Conservation (phyloP, 176 grass and related monocot species). For the Eremochloa ophiuroides region DNA sequence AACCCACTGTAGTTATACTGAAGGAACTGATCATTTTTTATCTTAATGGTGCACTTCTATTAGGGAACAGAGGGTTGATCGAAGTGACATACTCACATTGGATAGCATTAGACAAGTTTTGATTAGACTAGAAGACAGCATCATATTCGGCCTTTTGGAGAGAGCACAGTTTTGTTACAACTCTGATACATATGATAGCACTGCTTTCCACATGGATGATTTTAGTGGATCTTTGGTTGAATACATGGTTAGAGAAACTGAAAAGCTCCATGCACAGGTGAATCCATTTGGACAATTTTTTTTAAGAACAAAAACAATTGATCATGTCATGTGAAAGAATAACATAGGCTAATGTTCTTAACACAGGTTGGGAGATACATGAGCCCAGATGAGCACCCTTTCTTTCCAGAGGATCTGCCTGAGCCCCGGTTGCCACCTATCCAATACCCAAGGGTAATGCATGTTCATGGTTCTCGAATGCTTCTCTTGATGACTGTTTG, state of each 20-base stretch:
- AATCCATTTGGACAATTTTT: neutral
- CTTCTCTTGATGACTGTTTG: neutral
- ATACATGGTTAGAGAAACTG: slow-evolving; percentile 83
- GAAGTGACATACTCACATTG: slow-evolving; percentile 74
- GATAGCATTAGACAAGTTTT: slow-evolving; percentile 71
- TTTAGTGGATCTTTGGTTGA: slow-evolving; percentile 76
- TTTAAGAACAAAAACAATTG: neutral
- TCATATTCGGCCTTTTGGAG: slow-evolving; percentile 91
- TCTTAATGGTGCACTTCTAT: neutral
- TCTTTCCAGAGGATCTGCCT: slow-evolving; percentile 80
- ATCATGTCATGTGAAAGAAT: neutral
- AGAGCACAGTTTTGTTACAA: slow-evolving; percentile 86
- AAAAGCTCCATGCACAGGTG: slow-evolving; percentile 85
- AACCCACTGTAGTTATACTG: too few relatives aligned
- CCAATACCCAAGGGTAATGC: slow-evolving; percentile 65
- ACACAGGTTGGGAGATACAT: slow-evolving; percentile 90
- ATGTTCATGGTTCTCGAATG: neutral
- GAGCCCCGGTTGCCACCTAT: slow-evolving; percentile 71
- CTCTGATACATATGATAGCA: slow-evolving; percentile 64
- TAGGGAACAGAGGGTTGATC: slow-evolving; percentile 72
- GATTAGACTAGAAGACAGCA: slow-evolving; percentile 96
- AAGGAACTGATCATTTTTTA: too few relatives aligned
- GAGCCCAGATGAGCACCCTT: slow-evolving; percentile 95
- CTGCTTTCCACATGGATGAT: slow-evolving; percentile 62
- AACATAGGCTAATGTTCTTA: slow-evolving; percentile 16